Base-by-base conservation (phyloP, 495 filamentous ascomycete genomes). In the Talaromyces adpressus region DNA sequence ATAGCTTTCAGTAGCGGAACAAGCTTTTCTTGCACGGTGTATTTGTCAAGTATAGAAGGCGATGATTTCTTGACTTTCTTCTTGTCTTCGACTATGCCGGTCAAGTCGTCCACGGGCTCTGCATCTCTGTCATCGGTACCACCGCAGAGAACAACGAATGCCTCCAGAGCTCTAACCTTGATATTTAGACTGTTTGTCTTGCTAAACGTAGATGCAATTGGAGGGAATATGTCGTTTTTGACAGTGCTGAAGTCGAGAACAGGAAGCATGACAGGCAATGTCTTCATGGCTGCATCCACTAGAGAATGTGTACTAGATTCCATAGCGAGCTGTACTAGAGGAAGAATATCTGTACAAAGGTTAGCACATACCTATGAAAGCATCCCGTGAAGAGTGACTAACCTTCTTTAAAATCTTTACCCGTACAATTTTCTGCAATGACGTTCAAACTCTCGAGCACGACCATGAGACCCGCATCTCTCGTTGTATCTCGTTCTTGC, bases 1-100 rank as follows among this genome's bases (percentile, higher is more conserved):
- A 98, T 98, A 1, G 79, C 91, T 69, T 90, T 92, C 61, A 98
- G 81, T 4, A 97, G 79, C 1, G 94, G 94, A 4, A 98, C 84
- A 16, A 98, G 87, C 75, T 96, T 97, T 71, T 98, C 94, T 70
- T 98, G 95, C 67, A 98, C 90, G 1, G 94, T 97, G 67, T 92
- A 97, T 71, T 98, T 98, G 75, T 98, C 94, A 34, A 98, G 79
- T 18, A 92, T 92, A 2, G 91, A 90, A 3, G 84, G 85, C 29
- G 85, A 86, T 34, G 77, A 76, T 56, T 84, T 77, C 66, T 79
- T 85, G 34, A 83, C 77, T 62, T 73, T 81, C 59, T 82, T 81
- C 8, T 70, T 76, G 9, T 74, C 73, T 54, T 75, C 73, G 41
- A 86, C 70, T 18, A 82, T 64, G 1, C 92, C 92, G 64, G 90